Base-by-base conservation (phyloP, 768 basidiomycete genomes). In the Phaeotremella fagi region DNA sequence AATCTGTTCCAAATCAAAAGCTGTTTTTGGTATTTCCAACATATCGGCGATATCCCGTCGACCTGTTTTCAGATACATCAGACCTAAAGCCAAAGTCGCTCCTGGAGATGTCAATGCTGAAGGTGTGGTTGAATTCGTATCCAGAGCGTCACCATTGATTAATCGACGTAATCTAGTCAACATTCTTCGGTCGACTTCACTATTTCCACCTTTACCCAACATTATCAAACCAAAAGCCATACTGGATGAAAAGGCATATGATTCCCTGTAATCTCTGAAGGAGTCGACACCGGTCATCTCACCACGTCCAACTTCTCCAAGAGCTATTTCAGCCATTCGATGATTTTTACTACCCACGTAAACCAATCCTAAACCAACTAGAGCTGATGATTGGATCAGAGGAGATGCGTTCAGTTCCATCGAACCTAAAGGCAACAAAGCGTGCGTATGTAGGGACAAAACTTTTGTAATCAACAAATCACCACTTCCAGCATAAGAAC, bases 171-270 rank as follows among this genome's bases (percentile, higher is more conserved):
- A 75, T 24, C 84, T 82, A 27, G 81, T 79, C 16, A 92, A 75
- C 44, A 88, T 77, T 11, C 79, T 78, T 52, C 84, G 74, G 60
- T 95, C 92, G 0, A 88, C 88, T 1, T 87, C 86, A 28, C 85
- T 83, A 20, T 63, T 63, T 2, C 72, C 66, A 1, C 95, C 92
- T 62, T 84, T 85, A 4, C 89, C 92, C 15, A 98, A 81, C 86
- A 97, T 94, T 74, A 94, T 86, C 83, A 95, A 87, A 3, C 95
- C 95, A 67, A 95, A 95, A 0, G 88, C 85, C 26, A 95, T 80
- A 7, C 88, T 89, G 2, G 90, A 83, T 1, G 89, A 82, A 59
- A 88, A 85, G 0, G 91, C 87, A 68, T 97, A 98, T 1, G 90
- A 85, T 68, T 98, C 95, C 33, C 88, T 83, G 69, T 90, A 85